Base-by-base conservation (phyloP, 1,284 basidiomycete genomes). In the Athelia sp. region DNA sequence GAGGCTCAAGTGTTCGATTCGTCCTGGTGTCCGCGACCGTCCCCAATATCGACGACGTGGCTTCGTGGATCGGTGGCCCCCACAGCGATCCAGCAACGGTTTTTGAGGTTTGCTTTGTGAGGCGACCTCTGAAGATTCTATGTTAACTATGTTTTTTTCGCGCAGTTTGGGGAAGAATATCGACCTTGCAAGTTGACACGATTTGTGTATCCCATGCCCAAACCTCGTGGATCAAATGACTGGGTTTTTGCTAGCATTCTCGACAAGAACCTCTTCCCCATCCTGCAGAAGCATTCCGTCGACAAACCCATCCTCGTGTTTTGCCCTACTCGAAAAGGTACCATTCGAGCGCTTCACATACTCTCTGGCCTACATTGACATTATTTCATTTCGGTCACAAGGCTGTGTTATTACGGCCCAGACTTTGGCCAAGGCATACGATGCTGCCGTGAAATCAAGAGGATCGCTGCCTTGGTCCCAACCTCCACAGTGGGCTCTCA, bases 1-100 rank as follows among this genome's bases (percentile, higher is more conserved):
- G 81, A 3, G 82, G 81, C n/a, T 71, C 73, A 1, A 67, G 70
- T 1, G 82, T 91, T 18, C 83, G 95, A 4, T 92, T 98, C 61
- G 71, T 98, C 23, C 81, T 96, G 4, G 82, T 98, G 23, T 96
- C 93, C 0, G 96, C 96, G 1, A 98, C 96, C 0, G 88, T 93
- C 10, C 96, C 96, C 0, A 99, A 99, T 58, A 87, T 95, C 47
- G 73, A 81, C 35, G 96, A 99, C 59, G 82, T 99, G 22, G 93
- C 93, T 0, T 66, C 72, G 43, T 98, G 95, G 96, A 84, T 98
- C 46, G 87, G 88, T n/a, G 70, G 68, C 26, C 58, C 59, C 26
- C 61, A 58, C 19, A 66, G 68, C 48, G 67, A 69, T 1, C 74
- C 80, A 45, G 90, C 91, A 2, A 71, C 69, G 38, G 76, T 89